These are phyloP conservation scores for Artomyces pyxidatus DNA, from an alignment of 768 basidiomycete species.

Conservation along the genomic window DNA sequence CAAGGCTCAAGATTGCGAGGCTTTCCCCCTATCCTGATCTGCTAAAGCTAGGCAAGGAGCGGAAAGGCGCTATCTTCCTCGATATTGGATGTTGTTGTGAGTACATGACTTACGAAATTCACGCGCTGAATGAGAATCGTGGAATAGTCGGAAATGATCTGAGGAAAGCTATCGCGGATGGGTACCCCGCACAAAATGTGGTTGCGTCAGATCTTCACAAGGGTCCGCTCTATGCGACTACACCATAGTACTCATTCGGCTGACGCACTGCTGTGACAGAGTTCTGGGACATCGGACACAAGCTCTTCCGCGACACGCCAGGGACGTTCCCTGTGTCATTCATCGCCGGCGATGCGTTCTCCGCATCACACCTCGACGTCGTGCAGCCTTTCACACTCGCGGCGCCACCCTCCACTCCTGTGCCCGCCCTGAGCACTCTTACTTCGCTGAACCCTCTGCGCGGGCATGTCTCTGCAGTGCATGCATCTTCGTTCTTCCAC, in stretches of 20 bases:
- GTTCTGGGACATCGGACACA: slow-evolving; percentile 57
- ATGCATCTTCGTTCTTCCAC: slow-evolving; percentile 43
- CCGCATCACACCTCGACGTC: slow-evolving; percentile 32
- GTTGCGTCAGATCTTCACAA: slow-evolving; percentile 32
- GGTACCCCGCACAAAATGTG: slow-evolving; percentile 32
- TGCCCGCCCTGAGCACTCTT: slow-evolving; percentile 24
- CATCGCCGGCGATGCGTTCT: slow-evolving; percentile 46
- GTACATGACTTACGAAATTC: slow-evolving; percentile 6
- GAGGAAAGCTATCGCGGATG: slow-evolving; percentile 33
- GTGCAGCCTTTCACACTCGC: slow-evolving; percentile 19
- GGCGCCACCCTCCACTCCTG: slow-evolving; percentile 13
- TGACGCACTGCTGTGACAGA: slow-evolving; percentile 23
- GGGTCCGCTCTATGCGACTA: slow-evolving; percentile 21
- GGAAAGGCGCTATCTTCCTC: slow-evolving; percentile 30
- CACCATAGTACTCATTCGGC: neutral
- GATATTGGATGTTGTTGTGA: slow-evolving; percentile 41
- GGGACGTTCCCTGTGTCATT: slow-evolving; percentile 48
- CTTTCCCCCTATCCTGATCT: slow-evolving; percentile 21
- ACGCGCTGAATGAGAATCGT: neutral
- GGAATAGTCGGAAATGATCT: slow-evolving; percentile 33
- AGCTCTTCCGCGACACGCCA: slow-evolving; percentile 46
- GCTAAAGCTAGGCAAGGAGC: slow-evolving; percentile 29
- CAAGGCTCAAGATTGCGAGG: slow-evolving; percentile 19
- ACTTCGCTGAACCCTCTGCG: slow-evolving; percentile 38
- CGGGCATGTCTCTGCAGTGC: slow-evolving; percentile 40